phyloP scores from a whole-genome alignment of 2,329 filamentous ascomycete species.

The Venturia effusa region DNA sequence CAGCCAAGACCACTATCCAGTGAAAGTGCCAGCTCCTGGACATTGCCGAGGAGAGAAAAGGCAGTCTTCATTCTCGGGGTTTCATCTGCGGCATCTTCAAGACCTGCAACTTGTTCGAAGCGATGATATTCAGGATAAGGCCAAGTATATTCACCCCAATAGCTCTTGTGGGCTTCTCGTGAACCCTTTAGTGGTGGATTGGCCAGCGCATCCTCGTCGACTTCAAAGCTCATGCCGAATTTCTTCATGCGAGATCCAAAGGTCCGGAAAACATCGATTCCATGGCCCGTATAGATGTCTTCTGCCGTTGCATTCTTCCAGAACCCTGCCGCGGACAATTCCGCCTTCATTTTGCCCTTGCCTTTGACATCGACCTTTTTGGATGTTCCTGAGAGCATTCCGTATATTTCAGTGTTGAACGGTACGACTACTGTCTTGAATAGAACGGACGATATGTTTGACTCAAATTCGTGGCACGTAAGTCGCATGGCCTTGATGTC shows the following conservation, averaged over 20 bases:
- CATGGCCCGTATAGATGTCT: slow-evolving; percentile 43
- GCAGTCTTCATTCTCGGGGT: slow-evolving; percentile 50
- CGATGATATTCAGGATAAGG: slow-evolving; percentile 48
- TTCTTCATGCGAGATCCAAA: slow-evolving; percentile 50
- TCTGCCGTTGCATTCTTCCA: slow-evolving; percentile 34
- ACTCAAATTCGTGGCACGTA: slow-evolving; percentile 49
- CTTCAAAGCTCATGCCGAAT: slow-evolving; percentile 59
- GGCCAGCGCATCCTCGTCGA: slow-evolving; percentile 43
- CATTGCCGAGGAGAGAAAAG: slow-evolving; percentile 43
- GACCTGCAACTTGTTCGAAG: slow-evolving; percentile 46
- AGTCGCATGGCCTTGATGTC: slow-evolving; percentile 52
- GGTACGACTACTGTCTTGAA: slow-evolving; percentile 55
- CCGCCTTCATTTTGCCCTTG: slow-evolving; percentile 22
- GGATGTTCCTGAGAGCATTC: slow-evolving; percentile 27
- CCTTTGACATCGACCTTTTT: slow-evolving; percentile 24
- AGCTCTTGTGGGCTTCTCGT: slow-evolving; percentile 44
- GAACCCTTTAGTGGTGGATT: slow-evolving; percentile 45
- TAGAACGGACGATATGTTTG: slow-evolving; percentile 44
- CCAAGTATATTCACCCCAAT: slow-evolving; percentile 58
- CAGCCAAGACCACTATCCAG: slow-evolving; percentile 59
- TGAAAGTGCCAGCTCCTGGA: slow-evolving; percentile 55
- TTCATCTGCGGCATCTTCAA: slow-evolving; percentile 55
- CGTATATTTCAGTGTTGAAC: slow-evolving; percentile 54
- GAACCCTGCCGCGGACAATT: slow-evolving; percentile 5
- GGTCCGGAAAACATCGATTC: slow-evolving; percentile 49